Evolutionary conservation across 1,139 yeast species (phyloP).

Genomic region (Chernovozyma sophiae-reginae): DNA sequence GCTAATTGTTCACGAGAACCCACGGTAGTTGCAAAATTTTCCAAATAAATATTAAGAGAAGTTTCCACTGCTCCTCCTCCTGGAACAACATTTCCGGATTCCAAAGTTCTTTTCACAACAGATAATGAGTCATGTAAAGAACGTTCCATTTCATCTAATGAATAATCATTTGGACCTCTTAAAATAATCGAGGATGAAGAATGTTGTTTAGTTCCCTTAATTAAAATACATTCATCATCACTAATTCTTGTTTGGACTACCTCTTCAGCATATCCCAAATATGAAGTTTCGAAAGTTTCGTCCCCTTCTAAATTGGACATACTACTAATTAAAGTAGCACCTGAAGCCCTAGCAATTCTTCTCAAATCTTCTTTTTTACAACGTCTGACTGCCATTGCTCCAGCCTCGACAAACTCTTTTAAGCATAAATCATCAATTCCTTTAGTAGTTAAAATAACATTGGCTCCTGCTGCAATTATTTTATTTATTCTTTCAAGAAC

Average conservation of each 20-base stretch:
- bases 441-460: constrained; percentile 92
- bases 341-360: constrained; percentile 97
- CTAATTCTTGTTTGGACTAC: constrained; percentile 88
- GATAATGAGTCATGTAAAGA: constrained; percentile 91
- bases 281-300: constrained; percentile 86
- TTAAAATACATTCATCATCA: constrained; percentile 94
- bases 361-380: constrained; percentile 96
- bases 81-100: constrained; percentile 91
- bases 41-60: constrained; percentile 90
- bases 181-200: constrained; percentile 88
- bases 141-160: constrained; percentile 98
- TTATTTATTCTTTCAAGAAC: constrained; percentile 83
- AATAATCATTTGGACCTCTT: constrained; percentile 95
- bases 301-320: constrained; percentile 97
- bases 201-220: constrained; percentile 92
- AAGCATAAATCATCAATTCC: constrained; percentile 97
- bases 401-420: constrained; percentile 92
- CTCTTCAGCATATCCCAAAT: constrained; percentile 87
- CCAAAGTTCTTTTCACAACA: constrained; percentile 94
- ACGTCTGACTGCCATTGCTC: constrained; percentile 96
- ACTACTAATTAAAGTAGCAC: constrained; percentile 84
- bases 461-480: constrained; percentile 90
- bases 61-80: constrained; percentile 99
- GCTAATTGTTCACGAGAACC: constrained; percentile 98
- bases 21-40: constrained; percentile 95